Evolutionary conservation across 75 land plant genomes (phyloP).

Genomic region (Pinus taeda): DNA sequence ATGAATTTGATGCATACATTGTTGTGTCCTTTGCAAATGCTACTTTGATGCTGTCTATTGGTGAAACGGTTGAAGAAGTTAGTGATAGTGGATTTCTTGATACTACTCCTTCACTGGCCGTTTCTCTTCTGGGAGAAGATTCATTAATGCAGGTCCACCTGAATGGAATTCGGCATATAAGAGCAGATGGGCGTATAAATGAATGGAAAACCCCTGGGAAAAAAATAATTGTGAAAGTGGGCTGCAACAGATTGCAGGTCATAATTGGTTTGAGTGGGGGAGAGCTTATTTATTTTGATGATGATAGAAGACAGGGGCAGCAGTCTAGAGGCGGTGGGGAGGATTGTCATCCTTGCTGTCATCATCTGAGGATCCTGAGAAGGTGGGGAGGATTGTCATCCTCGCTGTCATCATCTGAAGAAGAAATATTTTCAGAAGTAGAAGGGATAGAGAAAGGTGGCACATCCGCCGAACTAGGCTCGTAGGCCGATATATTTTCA

Average conservation of each 20-base stretch:
- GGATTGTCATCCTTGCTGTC: too few relatives aligned
- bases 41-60: conserved; percentile 97
- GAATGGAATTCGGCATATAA: conserved; percentile 95
- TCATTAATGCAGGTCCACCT: conserved; percentile 99
- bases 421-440: too few relatives aligned
- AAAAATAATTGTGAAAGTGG: conserved; percentile 93
- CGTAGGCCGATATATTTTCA: too few relatives aligned
- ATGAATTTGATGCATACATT: conserved; percentile 99
- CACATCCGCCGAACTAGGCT: too few relatives aligned
- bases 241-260: conserved; percentile 95
- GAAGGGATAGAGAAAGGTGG: too few relatives aligned
- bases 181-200: conserved; percentile 95
- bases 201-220: conserved; percentile 99
- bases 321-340: too few relatives aligned
- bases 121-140: conserved; percentile 95
- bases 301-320: too few relatives aligned
- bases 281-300: conserved; percentile 97
- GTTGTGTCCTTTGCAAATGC: conserved; percentile 98
- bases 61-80: conserved; percentile 99
- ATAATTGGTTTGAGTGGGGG: conserved; percentile 96
- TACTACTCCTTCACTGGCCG: conserved; percentile 91
- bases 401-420: too few relatives aligned
- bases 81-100: conserved; percentile 99
- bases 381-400: too few relatives aligned
- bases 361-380: too few relatives aligned